Conservation (phyloP, 345 rosid species). For the Dipteronia sinensis region DNA sequence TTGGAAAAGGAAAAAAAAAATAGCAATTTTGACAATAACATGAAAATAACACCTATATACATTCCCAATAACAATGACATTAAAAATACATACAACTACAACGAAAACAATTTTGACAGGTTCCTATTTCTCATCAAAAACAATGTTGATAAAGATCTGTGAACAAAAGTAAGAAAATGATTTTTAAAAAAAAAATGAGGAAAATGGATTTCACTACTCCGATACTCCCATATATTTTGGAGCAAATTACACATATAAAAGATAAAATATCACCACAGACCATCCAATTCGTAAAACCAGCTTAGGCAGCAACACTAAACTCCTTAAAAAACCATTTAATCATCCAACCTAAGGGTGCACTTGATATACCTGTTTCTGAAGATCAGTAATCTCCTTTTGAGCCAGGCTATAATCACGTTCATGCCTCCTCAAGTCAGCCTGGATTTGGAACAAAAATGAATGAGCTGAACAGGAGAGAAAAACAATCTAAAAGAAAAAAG, state of each 20-base stretch:
- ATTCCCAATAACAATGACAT: background rate
- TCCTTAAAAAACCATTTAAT: background rate
- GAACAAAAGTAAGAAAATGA: background rate
- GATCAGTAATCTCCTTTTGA: constrained; percentile 82
- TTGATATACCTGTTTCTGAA: constrained; percentile 74
- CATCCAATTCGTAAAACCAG: background rate
- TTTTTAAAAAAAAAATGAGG: background rate
- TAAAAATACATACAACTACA: background rate
- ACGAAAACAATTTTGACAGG: background rate
- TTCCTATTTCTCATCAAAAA: background rate
- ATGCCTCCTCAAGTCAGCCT: constrained; percentile 79
- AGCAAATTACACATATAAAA: background rate
- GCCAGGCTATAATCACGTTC: constrained; percentile 71
- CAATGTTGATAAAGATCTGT: background rate
- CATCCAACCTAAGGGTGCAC: background rate
- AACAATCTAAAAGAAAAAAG: constrained; percentile 15
- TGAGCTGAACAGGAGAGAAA: background rate
- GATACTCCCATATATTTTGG: background rate
- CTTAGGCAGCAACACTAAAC: background rate
- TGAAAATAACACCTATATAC: background rate
- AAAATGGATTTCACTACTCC: background rate
- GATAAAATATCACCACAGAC: background rate
- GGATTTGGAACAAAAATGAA: constrained; percentile 23
- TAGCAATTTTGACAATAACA: background rate
- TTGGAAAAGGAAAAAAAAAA: background rate